phyloP scores from a whole-genome alignment of 1,139 yeast genomes.

The Candida albicans region DNA sequence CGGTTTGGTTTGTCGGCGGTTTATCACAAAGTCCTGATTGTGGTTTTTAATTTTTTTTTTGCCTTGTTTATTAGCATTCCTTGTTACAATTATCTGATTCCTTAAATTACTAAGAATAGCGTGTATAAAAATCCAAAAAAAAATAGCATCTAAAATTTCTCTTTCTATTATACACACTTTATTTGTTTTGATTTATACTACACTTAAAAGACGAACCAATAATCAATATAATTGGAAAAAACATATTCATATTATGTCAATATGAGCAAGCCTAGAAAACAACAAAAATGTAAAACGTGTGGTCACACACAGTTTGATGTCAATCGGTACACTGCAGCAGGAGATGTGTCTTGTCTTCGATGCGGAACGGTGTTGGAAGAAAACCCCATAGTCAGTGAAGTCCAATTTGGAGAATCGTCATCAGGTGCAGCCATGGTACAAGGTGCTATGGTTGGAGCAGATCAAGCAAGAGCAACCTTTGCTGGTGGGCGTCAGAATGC shows the following conservation, averaged over 20 bases:
- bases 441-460: constrained; percentile 90
- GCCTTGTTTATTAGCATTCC: background rate
- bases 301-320: constrained; percentile 33
- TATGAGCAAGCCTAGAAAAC: constrained; percentile 12
- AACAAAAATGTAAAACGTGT: constrained; percentile 32
- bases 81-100: too few species aligned
- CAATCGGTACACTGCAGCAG: constrained; percentile 55
- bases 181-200: background rate
- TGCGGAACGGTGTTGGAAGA: constrained; percentile 93
- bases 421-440: constrained; percentile 95
- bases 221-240: background rate
- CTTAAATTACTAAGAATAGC: too few species aligned
- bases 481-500: constrained; percentile 65
- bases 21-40: background rate
- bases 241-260: background rate
- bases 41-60: background rate
- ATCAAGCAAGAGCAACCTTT: constrained; percentile 74
- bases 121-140: background rate
- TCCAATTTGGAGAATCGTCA: constrained; percentile 88
- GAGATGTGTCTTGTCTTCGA: constrained; percentile 71
- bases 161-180: background rate
- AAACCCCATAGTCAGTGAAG: constrained; percentile 92
- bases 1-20: background rate
- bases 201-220: background rate
- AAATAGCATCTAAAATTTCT: background rate